These are phyloP conservation scores for Brasilioporus rufonigricans DNA, from an alignment of 768 basidiomycete genomes.

Conservation along the genomic window DNA sequence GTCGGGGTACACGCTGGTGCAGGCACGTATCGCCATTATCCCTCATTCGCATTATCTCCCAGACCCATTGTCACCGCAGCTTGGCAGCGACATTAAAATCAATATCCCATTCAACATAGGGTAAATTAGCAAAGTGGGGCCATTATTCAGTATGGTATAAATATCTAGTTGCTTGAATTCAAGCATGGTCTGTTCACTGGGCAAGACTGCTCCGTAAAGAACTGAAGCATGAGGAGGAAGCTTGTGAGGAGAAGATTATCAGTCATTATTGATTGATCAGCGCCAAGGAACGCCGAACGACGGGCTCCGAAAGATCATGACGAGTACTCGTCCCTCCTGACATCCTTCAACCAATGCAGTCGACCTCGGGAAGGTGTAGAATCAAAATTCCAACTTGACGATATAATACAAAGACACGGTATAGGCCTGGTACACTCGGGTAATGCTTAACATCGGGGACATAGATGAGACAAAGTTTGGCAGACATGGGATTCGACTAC, in stretches of 20 bases:
- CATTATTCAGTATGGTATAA: too few relatives aligned
- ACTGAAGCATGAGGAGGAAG: too few relatives aligned
- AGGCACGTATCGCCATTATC: slow-evolving; percentile 22
- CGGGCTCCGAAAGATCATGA: too few relatives aligned
- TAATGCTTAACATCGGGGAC: slow-evolving; percentile 6
- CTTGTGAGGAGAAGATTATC: background rate
- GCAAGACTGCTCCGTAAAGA: too few relatives aligned
- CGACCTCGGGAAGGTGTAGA: background rate
- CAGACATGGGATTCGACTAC: background rate
- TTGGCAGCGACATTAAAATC: background rate
- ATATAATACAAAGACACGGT: slow-evolving; percentile 7
- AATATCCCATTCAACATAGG: background rate
- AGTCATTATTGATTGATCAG: background rate
- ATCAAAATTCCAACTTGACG: background rate
- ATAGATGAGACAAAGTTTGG: background rate
- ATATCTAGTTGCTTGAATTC: background rate
- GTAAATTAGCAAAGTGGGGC: background rate
- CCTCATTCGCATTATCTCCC: slow-evolving; percentile 1
- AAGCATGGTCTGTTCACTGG: background rate
- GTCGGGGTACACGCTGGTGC: background rate
- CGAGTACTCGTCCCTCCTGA: too few relatives aligned
- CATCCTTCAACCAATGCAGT: too few relatives aligned
- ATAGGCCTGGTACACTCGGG: too few relatives aligned
- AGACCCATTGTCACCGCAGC: slow-evolving; percentile 14
- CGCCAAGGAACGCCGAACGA: background rate